Conservation (phyloP, 2,329 filamentous ascomycete species). For the Talaromyces verruculosus region DNA sequence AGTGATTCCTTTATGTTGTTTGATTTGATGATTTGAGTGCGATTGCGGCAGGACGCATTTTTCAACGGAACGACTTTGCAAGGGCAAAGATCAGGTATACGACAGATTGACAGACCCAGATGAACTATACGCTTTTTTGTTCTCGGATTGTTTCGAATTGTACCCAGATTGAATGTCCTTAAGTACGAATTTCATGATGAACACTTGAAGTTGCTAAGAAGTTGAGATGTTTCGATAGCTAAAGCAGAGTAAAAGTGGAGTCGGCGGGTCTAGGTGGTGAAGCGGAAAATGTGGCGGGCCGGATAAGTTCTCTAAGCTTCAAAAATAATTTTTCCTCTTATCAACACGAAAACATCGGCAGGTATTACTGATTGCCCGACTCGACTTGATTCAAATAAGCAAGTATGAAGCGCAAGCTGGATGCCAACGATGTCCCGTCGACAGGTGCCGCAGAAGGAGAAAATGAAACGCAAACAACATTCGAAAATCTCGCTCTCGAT, state of each 20-base stretch:
- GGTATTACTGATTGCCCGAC: not conserved
- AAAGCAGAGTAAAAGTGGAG: not conserved
- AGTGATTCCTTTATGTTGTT: not conserved
- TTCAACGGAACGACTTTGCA: conserved; percentile 3
- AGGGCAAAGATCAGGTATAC: not conserved
- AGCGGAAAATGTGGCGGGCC: conserved; percentile 21
- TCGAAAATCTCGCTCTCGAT: conserved; percentile 78
- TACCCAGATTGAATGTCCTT: not conserved
- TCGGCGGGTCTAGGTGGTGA: conserved; percentile 13
- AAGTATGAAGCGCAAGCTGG: conserved; percentile 53
- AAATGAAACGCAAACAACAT: conserved; percentile 53
- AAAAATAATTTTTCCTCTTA: conserved; percentile 19
- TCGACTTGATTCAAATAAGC: not conserved
- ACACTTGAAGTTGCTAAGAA: not conserved
- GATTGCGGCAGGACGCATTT: not conserved
- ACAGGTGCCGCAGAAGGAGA: conserved; percentile 32
- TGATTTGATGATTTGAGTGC: conserved; percentile 1
- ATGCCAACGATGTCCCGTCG: conserved; percentile 49
- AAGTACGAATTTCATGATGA: not conserved
- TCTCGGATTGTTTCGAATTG: not conserved
- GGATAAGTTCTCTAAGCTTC: conserved; percentile 21
- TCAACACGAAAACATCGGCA: conserved; percentile 1
- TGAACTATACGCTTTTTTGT: not conserved
- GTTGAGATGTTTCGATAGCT: not conserved
- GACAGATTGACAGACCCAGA: conserved; percentile 1